phyloP scores from a whole-genome alignment of 805 yeast species.

The Debaryomyces tyrocola region DNA sequence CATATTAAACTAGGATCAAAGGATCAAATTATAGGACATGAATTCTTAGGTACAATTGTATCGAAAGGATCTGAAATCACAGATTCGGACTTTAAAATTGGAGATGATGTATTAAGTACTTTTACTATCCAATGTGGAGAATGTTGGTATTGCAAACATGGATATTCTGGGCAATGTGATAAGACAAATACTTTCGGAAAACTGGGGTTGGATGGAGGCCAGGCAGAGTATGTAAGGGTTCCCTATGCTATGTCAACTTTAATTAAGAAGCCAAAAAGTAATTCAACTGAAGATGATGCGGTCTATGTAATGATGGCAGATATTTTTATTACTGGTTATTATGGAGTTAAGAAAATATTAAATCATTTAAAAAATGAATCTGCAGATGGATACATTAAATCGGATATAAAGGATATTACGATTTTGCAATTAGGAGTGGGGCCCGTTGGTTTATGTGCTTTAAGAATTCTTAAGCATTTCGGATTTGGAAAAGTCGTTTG shows the following conservation, averaged over 20 bases:
- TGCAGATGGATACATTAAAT: slow-evolving; percentile 15
- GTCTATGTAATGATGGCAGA: slow-evolving; percentile 60
- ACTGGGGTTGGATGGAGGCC: slow-evolving; percentile 57
- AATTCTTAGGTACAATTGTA: slow-evolving; percentile 45
- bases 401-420: slow-evolving; percentile 25
- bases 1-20: slow-evolving; percentile 38
- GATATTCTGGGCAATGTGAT: slow-evolving; percentile 55
- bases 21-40: slow-evolving; percentile 51
- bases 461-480: slow-evolving; percentile 42
- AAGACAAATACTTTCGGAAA: slow-evolving; percentile 60
- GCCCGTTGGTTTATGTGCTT: slow-evolving; percentile 58
- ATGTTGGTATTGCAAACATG: slow-evolving; percentile 59
- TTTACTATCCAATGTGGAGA: slow-evolving; percentile 61
- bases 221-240: slow-evolving; percentile 60
- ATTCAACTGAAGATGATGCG: slow-evolving; percentile 35
- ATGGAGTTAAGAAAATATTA: slow-evolving; percentile 53
- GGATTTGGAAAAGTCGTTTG: slow-evolving; percentile 48
- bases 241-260: slow-evolving; percentile 57
- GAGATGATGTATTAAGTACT: slow-evolving; percentile 47
- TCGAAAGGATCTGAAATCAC: slow-evolving; percentile 33
- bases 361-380: slow-evolving; percentile 36
- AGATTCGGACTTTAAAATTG: slow-evolving; percentile 33
- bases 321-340: slow-evolving; percentile 64
- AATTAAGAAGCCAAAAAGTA: slow-evolving; percentile 38
- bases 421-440: slow-evolving; percentile 60